phyloP scores from a whole-genome alignment of 768 basidiomycete species.

The Trametes cubensis region DNA sequence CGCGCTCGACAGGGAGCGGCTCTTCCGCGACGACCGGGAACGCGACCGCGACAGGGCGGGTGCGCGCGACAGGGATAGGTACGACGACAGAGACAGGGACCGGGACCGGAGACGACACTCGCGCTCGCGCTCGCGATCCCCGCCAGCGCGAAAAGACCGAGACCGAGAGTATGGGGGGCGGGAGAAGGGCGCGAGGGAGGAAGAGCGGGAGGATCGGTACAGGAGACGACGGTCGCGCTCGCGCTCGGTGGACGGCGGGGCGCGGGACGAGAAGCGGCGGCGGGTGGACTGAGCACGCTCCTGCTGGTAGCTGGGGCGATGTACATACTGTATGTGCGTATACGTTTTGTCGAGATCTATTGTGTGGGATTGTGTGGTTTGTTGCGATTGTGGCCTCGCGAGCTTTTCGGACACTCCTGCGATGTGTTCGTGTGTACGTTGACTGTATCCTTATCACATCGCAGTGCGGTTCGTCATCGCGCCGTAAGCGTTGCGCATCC shows the following conservation, averaged over 20 bases:
- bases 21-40: slow-evolving; percentile 11
- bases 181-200: too few relatives aligned
- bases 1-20: slow-evolving; percentile 9
- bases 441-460: too few relatives aligned
- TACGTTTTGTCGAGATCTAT: too few relatives aligned
- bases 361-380: too few relatives aligned
- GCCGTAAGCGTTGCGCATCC: too few relatives aligned
- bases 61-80: slow-evolving; percentile 13
- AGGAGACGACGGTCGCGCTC: slow-evolving; percentile 22
- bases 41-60: background rate
- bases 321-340: too few relatives aligned
- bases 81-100: slow-evolving; percentile 20
- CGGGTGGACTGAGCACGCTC: slow-evolving; percentile 31
- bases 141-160: background rate
- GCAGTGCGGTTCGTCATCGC: too few relatives aligned
- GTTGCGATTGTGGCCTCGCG: too few relatives aligned
- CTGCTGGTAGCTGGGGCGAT: too few relatives aligned
- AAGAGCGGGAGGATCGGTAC: slow-evolving; percentile 7
- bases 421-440: too few relatives aligned
- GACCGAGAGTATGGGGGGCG: background rate
- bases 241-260: slow-evolving; percentile 29
- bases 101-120: slow-evolving; percentile 4
- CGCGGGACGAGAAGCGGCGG: slow-evolving; percentile 38
- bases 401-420: too few relatives aligned
- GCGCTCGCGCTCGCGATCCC: slow-evolving; percentile 2